These are phyloP conservation scores for Xylariaceae sp. DNA, from an alignment of 2,329 filamentous ascomycete genomes.

Conservation along the genomic window DNA sequence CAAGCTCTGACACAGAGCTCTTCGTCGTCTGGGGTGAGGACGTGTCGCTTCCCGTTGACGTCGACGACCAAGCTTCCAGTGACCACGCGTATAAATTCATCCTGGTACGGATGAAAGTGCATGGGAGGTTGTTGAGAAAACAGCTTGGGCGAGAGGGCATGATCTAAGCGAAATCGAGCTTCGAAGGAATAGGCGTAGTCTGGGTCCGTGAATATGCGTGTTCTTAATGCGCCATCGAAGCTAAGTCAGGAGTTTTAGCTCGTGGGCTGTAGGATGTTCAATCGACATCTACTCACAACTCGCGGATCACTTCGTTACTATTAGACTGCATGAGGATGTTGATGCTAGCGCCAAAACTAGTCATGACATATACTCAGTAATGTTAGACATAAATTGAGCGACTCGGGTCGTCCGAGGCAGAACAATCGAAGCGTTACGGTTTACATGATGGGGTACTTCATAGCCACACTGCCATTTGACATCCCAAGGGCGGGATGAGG, in stretches of 20 bases:
- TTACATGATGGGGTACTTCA: no score
- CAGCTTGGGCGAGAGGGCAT: background rate
- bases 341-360: no score
- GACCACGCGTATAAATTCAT: background rate
- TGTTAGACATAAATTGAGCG: no score
- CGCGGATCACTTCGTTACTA: no score
- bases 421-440: no score
- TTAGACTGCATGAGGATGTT: no score
- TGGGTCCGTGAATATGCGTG: background rate
- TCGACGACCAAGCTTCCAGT: background rate
- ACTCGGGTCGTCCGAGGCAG: no score
- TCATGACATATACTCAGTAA: no score
- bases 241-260: background rate
- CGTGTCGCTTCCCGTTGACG: background rate
- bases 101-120: slow-evolving; percentile 1
- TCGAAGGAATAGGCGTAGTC: background rate
- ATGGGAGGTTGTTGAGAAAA: background rate
- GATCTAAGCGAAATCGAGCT: background rate
- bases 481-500: no score
- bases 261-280: no score
- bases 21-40: background rate
- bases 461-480: no score
- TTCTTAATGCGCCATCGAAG: background rate
- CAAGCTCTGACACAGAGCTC: slow-evolving; percentile 1
- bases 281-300: no score